Conservation (phyloP, 192 early-diverging fungal species). For the Allomyces macrogynus region DNA sequence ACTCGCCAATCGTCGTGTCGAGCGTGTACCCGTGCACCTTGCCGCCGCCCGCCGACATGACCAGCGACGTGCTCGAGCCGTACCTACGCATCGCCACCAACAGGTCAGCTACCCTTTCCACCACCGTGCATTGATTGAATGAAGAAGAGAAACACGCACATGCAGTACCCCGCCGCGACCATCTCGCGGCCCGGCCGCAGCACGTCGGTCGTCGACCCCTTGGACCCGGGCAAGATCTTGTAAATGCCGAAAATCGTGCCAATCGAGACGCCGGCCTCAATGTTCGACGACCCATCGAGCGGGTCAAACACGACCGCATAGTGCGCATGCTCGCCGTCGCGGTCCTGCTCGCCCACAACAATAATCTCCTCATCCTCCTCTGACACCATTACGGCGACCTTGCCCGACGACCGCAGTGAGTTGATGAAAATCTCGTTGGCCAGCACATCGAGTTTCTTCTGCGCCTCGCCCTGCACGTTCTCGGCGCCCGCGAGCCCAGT, state of each 20-base stretch:
- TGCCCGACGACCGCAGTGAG: conserved; percentile 66
- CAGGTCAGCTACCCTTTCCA: too few relatives aligned
- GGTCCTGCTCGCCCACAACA: conserved; percentile 51
- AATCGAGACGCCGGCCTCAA: conserved; percentile 94
- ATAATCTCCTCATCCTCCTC: conserved; percentile 94
- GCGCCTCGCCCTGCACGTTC: conserved; percentile 85
- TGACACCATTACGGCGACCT: conserved; percentile 82
- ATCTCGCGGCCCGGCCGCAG: conserved; percentile 78
- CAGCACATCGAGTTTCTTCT: conserved; percentile 92
- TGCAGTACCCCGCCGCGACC: conserved; percentile 88
- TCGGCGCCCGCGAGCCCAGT: conserved; percentile 67
- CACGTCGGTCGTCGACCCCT: conserved; percentile 33
- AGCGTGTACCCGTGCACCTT: conserved; percentile 87
- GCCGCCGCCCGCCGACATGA: conserved; percentile 48
- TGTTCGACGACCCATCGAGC: conserved; percentile 91
- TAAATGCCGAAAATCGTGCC: conserved; percentile 99
- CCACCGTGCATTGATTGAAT: too few relatives aligned
- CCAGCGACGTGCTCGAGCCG: conserved; percentile 14
- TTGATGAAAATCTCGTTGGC: conserved; percentile 98
- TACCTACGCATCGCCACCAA: not conserved
- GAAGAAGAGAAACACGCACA: conserved; percentile 12
- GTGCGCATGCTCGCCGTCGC: conserved; percentile 30
- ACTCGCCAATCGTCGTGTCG: conserved; percentile 91
- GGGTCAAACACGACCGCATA: conserved; percentile 97
- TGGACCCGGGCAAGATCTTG: conserved; percentile 25